A percentile compares a stretch with the other conserved stretches of the same genome.
These are phyloP conservation scores for Syncephalastrum sp. DNA, from an alignment of 371 early-diverging fungal genomes.

Conservation along the genomic window DNA sequence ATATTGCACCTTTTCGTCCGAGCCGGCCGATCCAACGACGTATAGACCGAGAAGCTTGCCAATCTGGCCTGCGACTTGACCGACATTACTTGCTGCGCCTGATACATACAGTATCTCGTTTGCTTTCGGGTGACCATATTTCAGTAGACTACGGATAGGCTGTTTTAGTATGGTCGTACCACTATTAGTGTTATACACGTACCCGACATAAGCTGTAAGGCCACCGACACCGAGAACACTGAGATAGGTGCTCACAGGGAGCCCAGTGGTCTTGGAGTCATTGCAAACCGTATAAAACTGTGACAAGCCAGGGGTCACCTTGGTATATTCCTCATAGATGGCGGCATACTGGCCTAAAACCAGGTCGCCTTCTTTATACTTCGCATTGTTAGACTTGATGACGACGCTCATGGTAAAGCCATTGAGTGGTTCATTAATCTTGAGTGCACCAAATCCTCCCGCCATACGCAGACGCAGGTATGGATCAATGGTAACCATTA, in stretches of 20 bases:
- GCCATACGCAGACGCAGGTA: slow-evolving; percentile 73
- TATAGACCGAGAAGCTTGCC: slow-evolving; percentile 64
- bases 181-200: not conserved
- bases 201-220: slow-evolving; percentile 45
- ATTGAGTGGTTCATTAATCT: slow-evolving; percentile 55
- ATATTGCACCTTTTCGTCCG: slow-evolving; percentile 75
- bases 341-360: slow-evolving; percentile 55
- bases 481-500: slow-evolving; percentile 41
- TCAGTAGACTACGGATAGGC: slow-evolving; percentile 15
- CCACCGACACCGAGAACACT: slow-evolving; percentile 60
- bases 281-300: slow-evolving; percentile 30
- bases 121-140: slow-evolving; percentile 36
- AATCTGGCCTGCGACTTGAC: slow-evolving; percentile 63
- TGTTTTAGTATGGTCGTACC: too few species aligned
- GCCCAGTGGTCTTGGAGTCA: slow-evolving; percentile 34
- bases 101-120: slow-evolving; percentile 55
- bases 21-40: slow-evolving; percentile 77
- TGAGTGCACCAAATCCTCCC: slow-evolving; percentile 39
- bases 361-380: slow-evolving; percentile 60
- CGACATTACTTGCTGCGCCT: slow-evolving; percentile 59
- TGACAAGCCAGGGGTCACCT: slow-evolving; percentile 22
- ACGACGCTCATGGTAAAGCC: slow-evolving; percentile 65
- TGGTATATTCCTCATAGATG: slow-evolving; percentile 53
- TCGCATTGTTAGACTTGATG: slow-evolving; percentile 51
- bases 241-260: slow-evolving; percentile 52